Conservation (phyloP, 2,329 filamentous ascomycete genomes). For the Nemania abortiva region DNA sequence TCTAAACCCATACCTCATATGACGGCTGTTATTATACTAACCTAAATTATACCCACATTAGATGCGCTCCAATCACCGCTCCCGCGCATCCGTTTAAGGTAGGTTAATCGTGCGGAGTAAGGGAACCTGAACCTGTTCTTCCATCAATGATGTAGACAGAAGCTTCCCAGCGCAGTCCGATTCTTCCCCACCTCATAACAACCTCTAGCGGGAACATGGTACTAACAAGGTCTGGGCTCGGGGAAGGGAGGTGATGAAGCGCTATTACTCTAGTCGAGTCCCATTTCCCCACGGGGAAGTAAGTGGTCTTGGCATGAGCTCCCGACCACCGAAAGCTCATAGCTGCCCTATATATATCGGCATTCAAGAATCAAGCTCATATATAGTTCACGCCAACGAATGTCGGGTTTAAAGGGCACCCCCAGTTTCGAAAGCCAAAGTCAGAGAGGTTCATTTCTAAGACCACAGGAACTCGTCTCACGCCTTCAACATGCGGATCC, state of each 20-base stretch:
- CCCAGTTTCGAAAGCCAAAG: not conserved
- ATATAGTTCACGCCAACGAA: not conserved
- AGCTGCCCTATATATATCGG: not conserved
- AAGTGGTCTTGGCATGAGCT: not conserved
- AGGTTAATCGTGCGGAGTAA: constrained; percentile 13
- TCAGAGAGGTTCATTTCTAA: not conserved
- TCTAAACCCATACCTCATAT: not conserved
- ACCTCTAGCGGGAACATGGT: not conserved
- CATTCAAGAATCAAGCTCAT: not conserved
- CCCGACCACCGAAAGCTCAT: not conserved
- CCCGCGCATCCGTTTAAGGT: not conserved
- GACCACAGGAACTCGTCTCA: not conserved
- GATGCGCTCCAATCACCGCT: constrained; percentile 31
- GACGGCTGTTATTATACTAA: constrained; percentile 2
- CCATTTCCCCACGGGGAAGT: constrained; percentile 3
- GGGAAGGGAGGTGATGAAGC: not conserved
- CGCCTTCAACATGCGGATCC: constrained; percentile 15
- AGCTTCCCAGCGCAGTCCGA: not conserved
- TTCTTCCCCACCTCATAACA: constrained; percentile 4
- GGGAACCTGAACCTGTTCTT: constrained; percentile 5
- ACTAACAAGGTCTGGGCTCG: not conserved
- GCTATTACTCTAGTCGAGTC: not conserved
- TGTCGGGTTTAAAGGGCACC: not conserved
- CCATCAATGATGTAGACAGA: constrained; percentile 15
- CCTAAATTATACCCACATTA: constrained; percentile 1